These are phyloP conservation scores for slime mould (Dictyostelium discoideum) DNA, from an alignment of 78 protist genomes.

Conservation along the genomic window dicty_2.7 NC_007089.4:323001-323500, in stretches of 20 bases:
- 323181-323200: not conserved
- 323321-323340: not conserved
- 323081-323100: slow-evolving; percentile 34
- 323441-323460: slow-evolving; percentile 28
- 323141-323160: not conserved
- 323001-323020: slow-evolving; percentile 54
- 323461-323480: slow-evolving; percentile 44
- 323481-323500: slow-evolving; percentile 8
- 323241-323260: slow-evolving; percentile 16
- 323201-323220: not conserved
- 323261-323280: slow-evolving; percentile 46
- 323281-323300: slow-evolving; percentile 38
- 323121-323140: slow-evolving; percentile 43
- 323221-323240: not conserved
- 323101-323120: slow-evolving; percentile 25
- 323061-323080: not conserved
- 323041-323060: slow-evolving; percentile 19
- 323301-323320: not conserved
- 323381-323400: slow-evolving; percentile 53
- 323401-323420: slow-evolving; percentile 38
- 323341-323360: not conserved
- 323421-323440: slow-evolving; percentile 42
- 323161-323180: not conserved
- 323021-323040: slow-evolving; percentile 42
- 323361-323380: not conserved